Conservation (phyloP, 2,329 filamentous ascomycete genomes). For the Aspergillus ruber region DNA sequence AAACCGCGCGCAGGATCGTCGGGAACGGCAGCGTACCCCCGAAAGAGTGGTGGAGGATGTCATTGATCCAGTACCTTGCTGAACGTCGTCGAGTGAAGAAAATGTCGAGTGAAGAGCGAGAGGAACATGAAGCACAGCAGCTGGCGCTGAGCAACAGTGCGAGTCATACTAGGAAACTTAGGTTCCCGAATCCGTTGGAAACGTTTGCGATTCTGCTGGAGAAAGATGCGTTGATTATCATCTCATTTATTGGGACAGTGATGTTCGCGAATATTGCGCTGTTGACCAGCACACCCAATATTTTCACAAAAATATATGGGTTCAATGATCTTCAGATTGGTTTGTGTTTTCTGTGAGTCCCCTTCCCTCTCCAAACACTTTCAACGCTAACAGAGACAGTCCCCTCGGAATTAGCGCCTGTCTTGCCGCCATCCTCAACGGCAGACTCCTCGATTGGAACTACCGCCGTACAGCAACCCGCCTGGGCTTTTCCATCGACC, state of each 20-base stretch:
- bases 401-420: slow-evolving; percentile 16
- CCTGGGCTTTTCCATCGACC: slow-evolving; percentile 10
- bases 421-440: slow-evolving; percentile 15
- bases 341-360: slow-evolving; percentile 19
- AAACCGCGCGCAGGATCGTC: slow-evolving; percentile 29
- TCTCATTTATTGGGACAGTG: slow-evolving; percentile 29
- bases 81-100: not conserved
- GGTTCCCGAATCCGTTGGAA: slow-evolving; percentile 41
- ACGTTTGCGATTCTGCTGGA: slow-evolving; percentile 35
- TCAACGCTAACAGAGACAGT: slow-evolving; percentile 2
- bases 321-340: slow-evolving; percentile 23
- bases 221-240: slow-evolving; percentile 31
- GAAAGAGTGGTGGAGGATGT: slow-evolving; percentile 19
- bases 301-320: slow-evolving; percentile 31
- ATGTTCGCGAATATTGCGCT: slow-evolving; percentile 34
- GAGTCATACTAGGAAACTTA: slow-evolving; percentile 24
- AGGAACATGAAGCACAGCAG: not conserved
- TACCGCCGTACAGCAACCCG: slow-evolving; percentile 12
- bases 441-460: slow-evolving; percentile 17
- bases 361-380: not conserved
- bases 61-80: slow-evolving; percentile 12
- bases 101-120: slow-evolving; percentile 1
- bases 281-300: slow-evolving; percentile 33
- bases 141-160: slow-evolving; percentile 4
- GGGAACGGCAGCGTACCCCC: slow-evolving; percentile 23